Percentiles rank a stretch among this genome's conserved stretches.
Evolutionary conservation across 352 stramenopile genomes (phyloP).

Genomic region (Globisporangium radiosum): DNA sequence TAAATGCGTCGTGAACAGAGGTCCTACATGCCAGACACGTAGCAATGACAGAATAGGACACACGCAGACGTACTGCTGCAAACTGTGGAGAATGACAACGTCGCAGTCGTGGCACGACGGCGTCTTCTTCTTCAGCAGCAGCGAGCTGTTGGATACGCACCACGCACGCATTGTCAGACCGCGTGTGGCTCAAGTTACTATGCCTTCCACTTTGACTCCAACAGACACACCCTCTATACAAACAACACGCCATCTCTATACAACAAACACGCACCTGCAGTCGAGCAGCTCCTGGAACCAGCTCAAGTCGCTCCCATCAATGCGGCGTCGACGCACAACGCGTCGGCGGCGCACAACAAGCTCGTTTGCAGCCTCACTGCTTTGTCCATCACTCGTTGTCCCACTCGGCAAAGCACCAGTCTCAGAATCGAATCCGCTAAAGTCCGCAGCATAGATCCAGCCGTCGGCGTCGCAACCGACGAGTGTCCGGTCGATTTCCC

Average conservation of each 20-base stretch:
- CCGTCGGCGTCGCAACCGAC: constrained; percentile 51
- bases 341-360: constrained; percentile 37
- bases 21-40: neutral
- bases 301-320: constrained; percentile 65
- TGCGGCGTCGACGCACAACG: constrained; percentile 55
- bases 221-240: neutral
- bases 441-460: constrained; percentile 59
- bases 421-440: constrained; percentile 23
- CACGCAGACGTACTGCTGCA: constrained; percentile 41
- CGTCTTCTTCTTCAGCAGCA: constrained; percentile 63
- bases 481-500: constrained; percentile 51
- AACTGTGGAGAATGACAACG: constrained; percentile 31
- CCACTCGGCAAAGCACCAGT: neutral
- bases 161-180: neutral
- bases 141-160: constrained; percentile 26
- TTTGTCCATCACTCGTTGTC: no score
- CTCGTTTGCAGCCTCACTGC: no score
- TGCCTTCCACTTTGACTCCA: neutral
- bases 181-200: neutral
- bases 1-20: neutral
- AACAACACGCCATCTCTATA: neutral
- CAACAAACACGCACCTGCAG: constrained; percentile 36
- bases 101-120: constrained; percentile 76
- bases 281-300: constrained; percentile 83
- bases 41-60: neutral